Evolutionary conservation across 1,139 yeast species (phyloP).

Genomic region (Maudiozyma humilis): DNA sequence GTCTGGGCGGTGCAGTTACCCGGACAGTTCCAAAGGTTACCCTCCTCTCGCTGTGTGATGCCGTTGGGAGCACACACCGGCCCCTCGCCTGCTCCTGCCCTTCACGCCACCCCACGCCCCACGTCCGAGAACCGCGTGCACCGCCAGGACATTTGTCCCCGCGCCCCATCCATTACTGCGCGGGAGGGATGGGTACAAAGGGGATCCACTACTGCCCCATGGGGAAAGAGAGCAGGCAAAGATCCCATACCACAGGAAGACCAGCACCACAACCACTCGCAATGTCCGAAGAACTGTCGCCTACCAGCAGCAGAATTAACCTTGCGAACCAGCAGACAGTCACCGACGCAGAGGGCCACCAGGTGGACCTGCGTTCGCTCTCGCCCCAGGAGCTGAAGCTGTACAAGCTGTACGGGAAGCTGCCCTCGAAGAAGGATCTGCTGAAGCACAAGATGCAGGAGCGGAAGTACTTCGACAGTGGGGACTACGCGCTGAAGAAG

Average conservation of each 20-base stretch:
- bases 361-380: slow-evolving; percentile 47
- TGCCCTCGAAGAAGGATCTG: slow-evolving; percentile 80
- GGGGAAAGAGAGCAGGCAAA: no score
- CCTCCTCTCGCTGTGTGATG: no score
- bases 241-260: no score
- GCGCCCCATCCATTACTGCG: not conserved
- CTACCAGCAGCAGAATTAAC: slow-evolving; percentile 24
- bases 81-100: no score
- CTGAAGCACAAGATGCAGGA: slow-evolving; percentile 75
- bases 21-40: no score
- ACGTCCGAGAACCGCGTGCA: not conserved
- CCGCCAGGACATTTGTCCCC: not conserved
- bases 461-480: slow-evolving; percentile 91
- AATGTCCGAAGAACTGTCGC: slow-evolving; percentile 21
- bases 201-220: no score
- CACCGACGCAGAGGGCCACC: slow-evolving; percentile 14
- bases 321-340: slow-evolving; percentile 14
- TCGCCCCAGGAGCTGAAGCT: slow-evolving; percentile 63
- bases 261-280: not conserved
- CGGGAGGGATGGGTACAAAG: not conserved
- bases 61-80: no score
- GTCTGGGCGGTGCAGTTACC: no score
- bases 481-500: slow-evolving; percentile 92
- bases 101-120: not conserved
- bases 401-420: slow-evolving; percentile 75